These are phyloP conservation scores for Candida bentonensis DNA, from an alignment of 805 yeast genomes.

Conservation along the genomic window DNA sequence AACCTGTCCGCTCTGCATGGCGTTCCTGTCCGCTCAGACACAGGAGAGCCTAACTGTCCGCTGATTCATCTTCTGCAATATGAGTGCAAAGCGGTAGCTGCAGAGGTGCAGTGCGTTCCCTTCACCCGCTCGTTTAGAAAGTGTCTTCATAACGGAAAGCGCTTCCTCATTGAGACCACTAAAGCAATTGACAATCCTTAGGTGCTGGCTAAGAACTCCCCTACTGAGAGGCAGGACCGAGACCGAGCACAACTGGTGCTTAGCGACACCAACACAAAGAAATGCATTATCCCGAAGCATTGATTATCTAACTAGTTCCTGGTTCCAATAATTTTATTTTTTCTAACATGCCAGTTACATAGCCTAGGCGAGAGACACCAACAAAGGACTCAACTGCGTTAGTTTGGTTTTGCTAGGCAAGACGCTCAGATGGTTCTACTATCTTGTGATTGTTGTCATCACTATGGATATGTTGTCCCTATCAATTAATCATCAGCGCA, in stretches of 20 bases:
- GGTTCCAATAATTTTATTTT: too few relatives aligned
- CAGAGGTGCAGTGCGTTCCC: neutral
- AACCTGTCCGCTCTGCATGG: neutral
- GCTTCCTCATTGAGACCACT: neutral
- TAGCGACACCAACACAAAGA: too few relatives aligned
- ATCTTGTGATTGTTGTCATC: neutral
- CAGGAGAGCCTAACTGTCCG: constrained; percentile 1
- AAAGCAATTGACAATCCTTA: neutral
- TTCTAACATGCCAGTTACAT: too few relatives aligned
- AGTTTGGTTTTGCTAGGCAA: too few relatives aligned
- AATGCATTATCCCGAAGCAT: too few relatives aligned
- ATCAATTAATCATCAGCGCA: neutral
- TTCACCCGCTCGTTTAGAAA: neutral
- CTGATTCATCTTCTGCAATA: neutral
- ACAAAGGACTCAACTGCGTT: too few relatives aligned
- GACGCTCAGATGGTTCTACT: constrained; percentile 1
- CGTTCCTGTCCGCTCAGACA: neutral
- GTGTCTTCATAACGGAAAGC: neutral
- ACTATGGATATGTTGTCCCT: neutral
- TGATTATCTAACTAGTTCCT: too few relatives aligned
- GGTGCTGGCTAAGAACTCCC: too few relatives aligned
- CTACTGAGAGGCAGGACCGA: too few relatives aligned
- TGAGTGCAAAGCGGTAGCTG: neutral
- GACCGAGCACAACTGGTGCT: too few relatives aligned
- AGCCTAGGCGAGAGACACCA: too few relatives aligned